phyloP scores from a whole-genome alignment of 768 basidiomycete genomes.

The Sutorius australiensis region DNA sequence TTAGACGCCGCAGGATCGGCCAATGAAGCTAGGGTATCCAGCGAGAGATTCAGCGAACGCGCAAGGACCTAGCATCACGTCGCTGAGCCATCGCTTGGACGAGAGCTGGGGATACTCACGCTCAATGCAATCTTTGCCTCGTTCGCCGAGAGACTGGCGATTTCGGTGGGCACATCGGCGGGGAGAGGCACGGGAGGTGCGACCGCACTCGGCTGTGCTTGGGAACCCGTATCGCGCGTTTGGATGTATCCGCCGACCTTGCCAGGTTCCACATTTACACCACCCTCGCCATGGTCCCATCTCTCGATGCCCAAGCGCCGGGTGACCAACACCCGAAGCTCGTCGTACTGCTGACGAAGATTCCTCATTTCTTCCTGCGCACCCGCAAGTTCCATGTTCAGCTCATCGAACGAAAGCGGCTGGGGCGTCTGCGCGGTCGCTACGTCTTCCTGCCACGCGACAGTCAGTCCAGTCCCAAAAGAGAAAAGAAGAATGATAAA shows the following conservation, averaged over 20 bases:
- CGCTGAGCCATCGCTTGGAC: background rate
- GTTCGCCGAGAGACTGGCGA: slow-evolving; percentile 19
- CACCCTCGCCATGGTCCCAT: background rate
- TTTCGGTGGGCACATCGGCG: slow-evolving; percentile 9
- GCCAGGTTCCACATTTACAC: background rate
- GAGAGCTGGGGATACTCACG: slow-evolving; percentile 12
- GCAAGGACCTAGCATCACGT: slow-evolving; percentile 8
- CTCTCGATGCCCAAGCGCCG: slow-evolving; percentile 9
- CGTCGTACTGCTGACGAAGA: slow-evolving; percentile 26
- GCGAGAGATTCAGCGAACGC: slow-evolving; percentile 14
- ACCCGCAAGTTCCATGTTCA: slow-evolving; percentile 22
- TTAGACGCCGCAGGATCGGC: background rate
- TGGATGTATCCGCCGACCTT: background rate
- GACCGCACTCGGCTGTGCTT: background rate
- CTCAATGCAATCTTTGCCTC: slow-evolving; percentile 20
- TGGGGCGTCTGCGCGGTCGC: background rate
- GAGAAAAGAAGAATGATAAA: background rate
- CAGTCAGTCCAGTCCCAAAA: slow-evolving; percentile 5
- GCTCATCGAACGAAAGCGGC: slow-evolving; percentile 23
- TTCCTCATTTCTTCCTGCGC: slow-evolving; percentile 24
- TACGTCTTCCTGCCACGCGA: slow-evolving; percentile 7
- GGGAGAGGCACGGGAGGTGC: background rate
- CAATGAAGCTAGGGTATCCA: background rate
- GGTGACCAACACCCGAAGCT: slow-evolving; percentile 17
- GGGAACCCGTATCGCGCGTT: background rate